These are phyloP conservation scores for Entomophthora muscae DNA, from an alignment of 371 early-diverging fungal species.

Conservation along the genomic window DNA sequence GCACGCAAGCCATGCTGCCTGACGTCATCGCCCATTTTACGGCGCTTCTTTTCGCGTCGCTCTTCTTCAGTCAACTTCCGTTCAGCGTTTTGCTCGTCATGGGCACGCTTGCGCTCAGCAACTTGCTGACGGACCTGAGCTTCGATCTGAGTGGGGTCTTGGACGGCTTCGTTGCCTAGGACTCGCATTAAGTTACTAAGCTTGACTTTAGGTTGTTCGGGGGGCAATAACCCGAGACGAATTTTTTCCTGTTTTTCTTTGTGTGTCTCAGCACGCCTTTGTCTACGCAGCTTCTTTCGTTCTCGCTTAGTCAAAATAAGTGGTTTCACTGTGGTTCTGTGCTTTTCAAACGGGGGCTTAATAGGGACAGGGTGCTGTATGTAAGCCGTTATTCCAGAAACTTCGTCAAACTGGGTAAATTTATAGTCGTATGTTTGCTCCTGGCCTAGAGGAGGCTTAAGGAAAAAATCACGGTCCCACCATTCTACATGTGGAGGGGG, in stretches of 20 bases:
- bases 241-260: conserved; percentile 91
- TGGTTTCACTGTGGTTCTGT: conserved; percentile 40
- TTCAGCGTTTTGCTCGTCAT: conserved; percentile 60
- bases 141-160: conserved; percentile 86
- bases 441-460: not conserved
- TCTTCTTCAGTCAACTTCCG: conserved; percentile 77
- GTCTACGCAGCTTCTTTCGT: conserved; percentile 78
- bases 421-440: conserved; percentile 12
- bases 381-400: conserved; percentile 50
- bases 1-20: conserved; percentile 11
- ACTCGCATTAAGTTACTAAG: conserved; percentile 88
- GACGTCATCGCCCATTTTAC: conserved; percentile 57
- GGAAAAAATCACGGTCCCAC: conserved; percentile 59
- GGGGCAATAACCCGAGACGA: conserved; percentile 77
- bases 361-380: conserved; percentile 89
- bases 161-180: conserved; percentile 74
- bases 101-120: conserved; percentile 57
- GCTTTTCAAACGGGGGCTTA: conserved; percentile 54
- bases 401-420: conserved; percentile 23
- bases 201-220: conserved; percentile 82
- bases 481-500: conserved; percentile 77
- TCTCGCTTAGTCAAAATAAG: conserved; percentile 80
- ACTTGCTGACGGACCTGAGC: conserved; percentile 74
- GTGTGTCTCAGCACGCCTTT: conserved; percentile 62
- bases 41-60: conserved; percentile 47